Base-by-base conservation (phyloP, 805 yeast species). In the Metschnikowia corniflorae region DNA sequence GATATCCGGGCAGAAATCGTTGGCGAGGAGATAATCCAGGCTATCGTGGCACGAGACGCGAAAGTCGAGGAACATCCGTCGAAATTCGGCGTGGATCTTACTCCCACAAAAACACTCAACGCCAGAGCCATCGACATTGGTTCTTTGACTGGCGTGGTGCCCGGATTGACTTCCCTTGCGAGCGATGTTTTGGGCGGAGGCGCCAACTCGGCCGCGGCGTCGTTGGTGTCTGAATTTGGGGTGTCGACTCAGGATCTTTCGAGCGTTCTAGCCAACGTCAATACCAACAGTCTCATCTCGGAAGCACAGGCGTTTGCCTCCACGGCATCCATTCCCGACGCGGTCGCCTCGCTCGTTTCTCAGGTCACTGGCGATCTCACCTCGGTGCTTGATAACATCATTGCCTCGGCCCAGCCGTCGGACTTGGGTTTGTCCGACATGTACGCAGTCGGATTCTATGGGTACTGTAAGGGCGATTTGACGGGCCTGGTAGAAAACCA, bases 361-460 rank as follows among this genome's bases (percentile, higher is more conserved):
- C 37, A 30, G 7, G 33, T 42, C 18, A 31, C 32, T 2, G 44
- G 43, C 7, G 42, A 45, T 13, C 16, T 36, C 16, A 34, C 46
- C 17, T 42, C 50, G 13, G 51, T 53, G n/a, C 44, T 61, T 26
- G 23, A 38, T n/a, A 46, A 49, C 20, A 46, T 58, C 26, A 38
- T 49, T 13, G 35, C 27, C 24, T 40, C 47, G 8, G 52, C 60
- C 28, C 46, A 49, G 12, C 58, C 57, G 31, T 31, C 49, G 13
- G 63, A 63, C 33, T 51, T 68, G 41, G 73, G 73, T 1, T 53
- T 68, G 15, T 53, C 72, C 3, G 70, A 68, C 29, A 63, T 62
- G 17, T 68, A 68, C 39, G 55, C 65, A 20, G 41, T 66, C 17
- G 53, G 68, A 29, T 64, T 53, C 44, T 68, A 72, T 70, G 73